Evolutionary conservation across 2,329 filamentous ascomycete species (phyloP).

Genomic region (Pseudonectria buxi): DNA sequence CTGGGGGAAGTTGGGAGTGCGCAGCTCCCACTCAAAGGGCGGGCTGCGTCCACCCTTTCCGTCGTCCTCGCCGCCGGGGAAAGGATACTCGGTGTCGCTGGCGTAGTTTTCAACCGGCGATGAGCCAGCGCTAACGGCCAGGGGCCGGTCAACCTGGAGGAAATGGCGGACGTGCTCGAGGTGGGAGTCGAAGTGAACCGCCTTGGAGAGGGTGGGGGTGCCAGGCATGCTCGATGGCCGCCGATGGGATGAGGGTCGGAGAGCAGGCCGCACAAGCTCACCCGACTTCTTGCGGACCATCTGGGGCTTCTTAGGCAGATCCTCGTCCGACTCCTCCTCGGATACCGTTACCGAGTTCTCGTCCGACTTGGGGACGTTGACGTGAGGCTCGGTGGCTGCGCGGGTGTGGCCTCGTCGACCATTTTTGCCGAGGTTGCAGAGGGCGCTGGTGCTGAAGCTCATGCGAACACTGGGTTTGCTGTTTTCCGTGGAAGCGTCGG

Average conservation of each 20-base stretch:
- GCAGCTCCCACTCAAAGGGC: conserved; percentile 80
- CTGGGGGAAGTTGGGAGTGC: conserved; percentile 72
- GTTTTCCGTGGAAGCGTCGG: conserved; percentile 45
- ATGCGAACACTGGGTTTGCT: conserved; percentile 32
- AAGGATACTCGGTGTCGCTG: conserved; percentile 84
- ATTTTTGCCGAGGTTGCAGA: conserved; percentile 35
- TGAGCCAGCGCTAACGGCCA: conserved; percentile 92
- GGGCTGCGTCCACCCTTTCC: conserved; percentile 34
- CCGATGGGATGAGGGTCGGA: conserved; percentile 70
- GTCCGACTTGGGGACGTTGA: conserved; percentile 38
- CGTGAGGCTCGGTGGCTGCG: conserved; percentile 49
- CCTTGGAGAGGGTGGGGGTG: conserved; percentile 91
- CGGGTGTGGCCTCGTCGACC: conserved; percentile 44
- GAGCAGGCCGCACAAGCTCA: conserved; percentile 86
- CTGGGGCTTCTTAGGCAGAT: conserved; percentile 63
- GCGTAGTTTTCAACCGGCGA: conserved; percentile 87
- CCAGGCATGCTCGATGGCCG: conserved; percentile 95
- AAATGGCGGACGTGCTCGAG: conserved; percentile 96
- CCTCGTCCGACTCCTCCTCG: conserved; percentile 58
- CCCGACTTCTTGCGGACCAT: conserved; percentile 98
- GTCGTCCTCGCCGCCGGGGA: conserved; percentile 47
- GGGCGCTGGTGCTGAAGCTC: conserved; percentile 40
- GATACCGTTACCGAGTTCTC: conserved; percentile 46
- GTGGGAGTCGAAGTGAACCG: conserved; percentile 96
- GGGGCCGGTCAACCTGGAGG: conserved; percentile 82